Evolutionary conservation across 495 filamentous ascomycete genomes (phyloP), one percentile per base, ranked within the genome.

Genomic region (Massariosphaeria phaeospora): DNA sequence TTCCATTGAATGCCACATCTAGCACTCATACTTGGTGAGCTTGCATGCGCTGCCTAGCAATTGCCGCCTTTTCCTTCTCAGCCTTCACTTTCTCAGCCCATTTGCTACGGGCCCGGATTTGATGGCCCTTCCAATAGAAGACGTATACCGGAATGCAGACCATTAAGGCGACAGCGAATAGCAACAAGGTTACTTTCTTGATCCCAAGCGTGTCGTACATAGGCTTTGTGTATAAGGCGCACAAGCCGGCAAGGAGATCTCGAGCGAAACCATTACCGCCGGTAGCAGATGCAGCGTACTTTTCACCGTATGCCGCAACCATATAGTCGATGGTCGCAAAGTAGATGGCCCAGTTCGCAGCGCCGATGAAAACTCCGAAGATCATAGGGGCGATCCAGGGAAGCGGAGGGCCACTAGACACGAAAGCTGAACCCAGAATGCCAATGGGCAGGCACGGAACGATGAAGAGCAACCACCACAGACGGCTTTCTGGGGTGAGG

Each of bases 281-380:
- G 0, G 86, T 89, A 0, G 86, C 86, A 0, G 85, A 88, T 1
- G 86, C 84, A 26, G 84, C 80, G 66, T 88, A 89, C 10, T 42
- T 20, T 0, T 84, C 86, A 63, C 85, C 86, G 64, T 91, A 89
- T 0, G 84, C 78, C 24, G 79, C 82, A 13, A 89, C 79, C 86
- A 89, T 89, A 70, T 91, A 91, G 57, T 91, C 86, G 50, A 89
- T 85, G 0, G 86, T 88, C 0, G 84, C 84, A 82, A 86, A 86
- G 69, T 87, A 87, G 55, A 87, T 87, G 23, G 65, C 29, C 63
- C 82, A 71, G 51, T 87, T 87, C 38, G 82, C 83, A 45, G 85
- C 82, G 34, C 84, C 84, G 42, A 87, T 77, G 42, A 86, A 70
- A 36, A 75, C 75, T 11, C 77, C 70, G 61, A 84, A 85, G 44